These are phyloP conservation scores for Leavenworthia alabamica DNA, from an alignment of 345 rosid genomes.

Conservation along the genomic window DNA sequence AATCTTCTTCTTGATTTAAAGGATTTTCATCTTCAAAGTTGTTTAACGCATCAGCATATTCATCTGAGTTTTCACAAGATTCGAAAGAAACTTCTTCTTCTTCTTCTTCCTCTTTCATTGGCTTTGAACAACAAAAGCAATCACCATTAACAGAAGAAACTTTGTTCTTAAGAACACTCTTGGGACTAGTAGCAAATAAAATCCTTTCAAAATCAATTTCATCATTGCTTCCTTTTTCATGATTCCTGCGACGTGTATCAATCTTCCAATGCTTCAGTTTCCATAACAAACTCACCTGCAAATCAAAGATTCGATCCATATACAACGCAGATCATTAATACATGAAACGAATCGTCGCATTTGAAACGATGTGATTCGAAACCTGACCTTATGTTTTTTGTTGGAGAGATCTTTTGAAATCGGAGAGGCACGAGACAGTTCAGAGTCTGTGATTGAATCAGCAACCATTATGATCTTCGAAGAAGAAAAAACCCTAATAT, in stretches of 20 bases:
- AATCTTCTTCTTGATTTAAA: conserved; percentile 6
- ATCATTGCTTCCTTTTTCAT: conserved; percentile 2
- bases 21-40: conserved; percentile 13
- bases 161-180: conserved; percentile 27
- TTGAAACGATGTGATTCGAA: too few relatives aligned
- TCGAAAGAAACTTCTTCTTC: conserved; percentile 27
- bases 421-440: conserved; percentile 18
- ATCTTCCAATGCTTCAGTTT: conserved; percentile 40
- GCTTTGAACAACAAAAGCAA: conserved; percentile 30
- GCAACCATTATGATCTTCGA: conserved; percentile 34
- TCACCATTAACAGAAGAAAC: conserved; percentile 4
- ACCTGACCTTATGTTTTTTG: conserved; percentile 33
- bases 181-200: conserved; percentile 24
- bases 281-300: conserved; percentile 34
- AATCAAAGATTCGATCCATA: neutral
- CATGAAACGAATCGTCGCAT: too few relatives aligned
- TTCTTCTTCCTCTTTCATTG: conserved; percentile 34
- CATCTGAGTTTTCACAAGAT: conserved; percentile 37
- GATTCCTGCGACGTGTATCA: conserved; percentile 32
- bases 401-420: conserved; percentile 27
- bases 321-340: too few relatives aligned
- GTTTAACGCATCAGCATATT: conserved; percentile 33
- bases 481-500: conserved; percentile 48
- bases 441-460: conserved; percentile 28
- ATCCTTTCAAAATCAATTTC: conserved; percentile 12